A percentile compares a stretch with the other conserved stretches of the same genome.
phyloP scores from a whole-genome alignment of 192 early-diverging fungal genomes.

The Podochytrium sp. region DNA sequence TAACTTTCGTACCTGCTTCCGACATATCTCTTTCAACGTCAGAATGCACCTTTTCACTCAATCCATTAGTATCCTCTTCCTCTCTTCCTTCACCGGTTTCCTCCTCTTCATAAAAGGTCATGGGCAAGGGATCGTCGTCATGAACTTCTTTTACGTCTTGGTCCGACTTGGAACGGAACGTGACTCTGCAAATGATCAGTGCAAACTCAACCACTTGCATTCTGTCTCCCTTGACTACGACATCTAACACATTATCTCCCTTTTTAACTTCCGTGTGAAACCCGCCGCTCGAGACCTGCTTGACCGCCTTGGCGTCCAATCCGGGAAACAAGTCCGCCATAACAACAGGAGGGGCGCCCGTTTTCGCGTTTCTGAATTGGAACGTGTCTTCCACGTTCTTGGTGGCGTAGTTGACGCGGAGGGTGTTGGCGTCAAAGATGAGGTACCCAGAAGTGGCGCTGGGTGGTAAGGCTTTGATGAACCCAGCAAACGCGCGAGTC shows the following conservation, averaged over 20 bases:
- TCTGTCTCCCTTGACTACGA: not conserved
- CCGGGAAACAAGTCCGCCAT: conserved; percentile 4
- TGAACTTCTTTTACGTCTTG: not conserved
- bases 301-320: not conserved
- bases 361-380: conserved; percentile 32
- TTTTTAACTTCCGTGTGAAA: not conserved
- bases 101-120: conserved; percentile 7
- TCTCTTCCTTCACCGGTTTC: not conserved
- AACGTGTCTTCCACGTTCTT: conserved; percentile 8
- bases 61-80: not conserved
- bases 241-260: not conserved
- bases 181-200: not conserved
- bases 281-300: not conserved
- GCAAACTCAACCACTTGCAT: not conserved
- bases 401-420: not conserved
- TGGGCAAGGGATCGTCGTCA: not conserved
- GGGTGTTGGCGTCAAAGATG: conserved; percentile 20
- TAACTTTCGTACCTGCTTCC: not conserved
- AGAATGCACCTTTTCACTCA: not conserved
- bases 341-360: conserved; percentile 21
- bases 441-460: conserved; percentile 28
- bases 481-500: conserved; percentile 32
- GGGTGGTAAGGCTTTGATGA: not conserved
- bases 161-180: not conserved
- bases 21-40: not conserved